A percentile compares a stretch with the other conserved stretches of the same genome.
Evolutionary conservation across 495 filamentous ascomycete species (phyloP).

Genomic region (Aspergillus taichungensis): DNA sequence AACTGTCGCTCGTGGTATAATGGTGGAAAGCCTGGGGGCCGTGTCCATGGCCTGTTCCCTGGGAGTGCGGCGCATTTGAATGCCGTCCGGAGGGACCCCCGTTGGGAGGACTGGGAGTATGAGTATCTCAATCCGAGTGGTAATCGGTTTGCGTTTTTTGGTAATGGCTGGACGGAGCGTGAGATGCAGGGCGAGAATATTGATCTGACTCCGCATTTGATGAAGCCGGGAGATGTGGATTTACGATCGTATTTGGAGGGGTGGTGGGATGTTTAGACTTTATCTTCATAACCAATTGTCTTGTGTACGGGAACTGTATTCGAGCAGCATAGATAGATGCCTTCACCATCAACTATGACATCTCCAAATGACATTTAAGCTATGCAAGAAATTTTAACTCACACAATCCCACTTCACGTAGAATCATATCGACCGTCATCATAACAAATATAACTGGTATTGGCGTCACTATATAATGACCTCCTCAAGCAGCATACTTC

Average conservation of each 20-base stretch:
- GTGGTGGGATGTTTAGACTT: slow-evolving; percentile 43
- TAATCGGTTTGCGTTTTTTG: slow-evolving; percentile 51
- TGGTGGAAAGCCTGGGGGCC: slow-evolving; percentile 44
- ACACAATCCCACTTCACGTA: too few species aligned
- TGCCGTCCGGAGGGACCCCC: slow-evolving; percentile 46
- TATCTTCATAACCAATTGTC: neutral
- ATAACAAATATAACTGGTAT: neutral
- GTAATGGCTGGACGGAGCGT: slow-evolving; percentile 45
- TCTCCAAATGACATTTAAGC: too few species aligned
- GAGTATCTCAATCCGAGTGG: slow-evolving; percentile 38
- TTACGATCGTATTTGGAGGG: slow-evolving; percentile 40
- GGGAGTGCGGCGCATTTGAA: slow-evolving; percentile 52
- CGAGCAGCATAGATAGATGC: too few species aligned
- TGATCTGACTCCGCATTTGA: slow-evolving; percentile 44
- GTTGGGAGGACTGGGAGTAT: slow-evolving; percentile 70
- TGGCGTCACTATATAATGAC: neutral
- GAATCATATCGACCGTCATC: too few species aligned
- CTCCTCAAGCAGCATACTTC: slow-evolving; percentile 15
- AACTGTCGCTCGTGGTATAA: slow-evolving; percentile 68
- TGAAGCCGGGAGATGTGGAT: slow-evolving; percentile 34
- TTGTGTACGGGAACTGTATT: too few species aligned
- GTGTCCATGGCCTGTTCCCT: slow-evolving; percentile 58
- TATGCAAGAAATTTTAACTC: too few species aligned
- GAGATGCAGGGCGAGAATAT: slow-evolving; percentile 25
- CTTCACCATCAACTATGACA: too few species aligned